These are phyloP conservation scores for Macroventuria anomochaeta DNA, from an alignment of 2,329 filamentous ascomycete species.

Conservation along the genomic window DNA sequence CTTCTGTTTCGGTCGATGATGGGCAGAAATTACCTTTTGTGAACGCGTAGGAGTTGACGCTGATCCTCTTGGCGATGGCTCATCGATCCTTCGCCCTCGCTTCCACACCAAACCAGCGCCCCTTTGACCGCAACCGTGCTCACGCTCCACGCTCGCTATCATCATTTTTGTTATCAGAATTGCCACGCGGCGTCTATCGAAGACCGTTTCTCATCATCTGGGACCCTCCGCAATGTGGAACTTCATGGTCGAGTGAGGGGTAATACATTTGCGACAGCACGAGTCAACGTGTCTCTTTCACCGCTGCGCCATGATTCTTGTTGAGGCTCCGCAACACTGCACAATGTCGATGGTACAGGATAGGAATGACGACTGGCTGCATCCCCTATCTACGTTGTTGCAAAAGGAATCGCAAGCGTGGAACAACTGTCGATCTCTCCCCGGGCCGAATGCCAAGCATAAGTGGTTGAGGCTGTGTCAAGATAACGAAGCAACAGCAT, in stretches of 20 bases:
- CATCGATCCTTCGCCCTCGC: constrained; percentile 2
- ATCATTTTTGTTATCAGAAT: neutral
- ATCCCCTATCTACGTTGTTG: constrained; percentile 18
- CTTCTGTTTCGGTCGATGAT: constrained; percentile 7
- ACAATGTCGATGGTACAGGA: neutral
- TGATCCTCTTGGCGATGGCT: constrained; percentile 17
- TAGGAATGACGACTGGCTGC: constrained; percentile 8
- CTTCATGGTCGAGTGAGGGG: neutral
- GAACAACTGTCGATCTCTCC: constrained; percentile 14
- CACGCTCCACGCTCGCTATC: neutral
- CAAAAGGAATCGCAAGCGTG: constrained; percentile 15
- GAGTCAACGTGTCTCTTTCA: neutral
- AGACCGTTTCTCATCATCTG: neutral
- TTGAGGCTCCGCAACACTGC: constrained; percentile 11
- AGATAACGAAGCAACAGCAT: constrained; percentile 19
- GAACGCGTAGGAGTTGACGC: neutral
- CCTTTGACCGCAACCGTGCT: constrained; percentile 3
- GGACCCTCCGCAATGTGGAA: neutral
- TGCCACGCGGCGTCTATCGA: neutral
- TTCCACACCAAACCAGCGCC: constrained; percentile 1
- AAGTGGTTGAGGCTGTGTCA: constrained; percentile 19
- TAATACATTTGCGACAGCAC: neutral
- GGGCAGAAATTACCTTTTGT: constrained; percentile 1
- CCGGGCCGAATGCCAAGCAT: constrained; percentile 2
- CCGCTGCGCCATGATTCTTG: constrained; percentile 9